Base-by-base conservation (phyloP, 495 filamentous ascomycete species). In the Penicillium paxilli region DNA sequence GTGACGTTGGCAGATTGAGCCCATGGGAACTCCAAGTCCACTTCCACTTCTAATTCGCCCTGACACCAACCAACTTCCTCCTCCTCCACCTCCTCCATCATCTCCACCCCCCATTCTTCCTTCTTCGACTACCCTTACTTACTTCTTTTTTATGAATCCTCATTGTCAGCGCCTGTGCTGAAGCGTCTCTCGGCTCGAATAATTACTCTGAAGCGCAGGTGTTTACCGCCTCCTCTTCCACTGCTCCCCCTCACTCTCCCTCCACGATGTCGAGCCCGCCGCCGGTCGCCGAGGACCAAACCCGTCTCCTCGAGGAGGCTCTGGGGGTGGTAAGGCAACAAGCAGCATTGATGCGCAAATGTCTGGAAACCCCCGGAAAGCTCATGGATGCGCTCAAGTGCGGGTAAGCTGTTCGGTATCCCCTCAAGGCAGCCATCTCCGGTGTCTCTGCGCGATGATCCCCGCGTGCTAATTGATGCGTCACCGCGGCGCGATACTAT, bases 311-410 rank as follows among this genome's bases (percentile, higher is more conserved):
- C 58, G 93, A 98, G 71, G 94, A 98, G 88, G 94, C 95, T 67
- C 79, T 98, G 78, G 82, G 87, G 47, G 91, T 96, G 44, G 94
- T 98, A 75, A 87, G 92, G 76, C 95, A 98, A 74, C 94, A 98
- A 83, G 91, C 92, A 21, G 78, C 83, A 48, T 80, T 96, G 69
- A 98, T 98, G 94, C 91, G 92, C 76, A 94, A 93, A 78, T 96
- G 91, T 67, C 82, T 98, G 45, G 95, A 98, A 68, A 94, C 92
- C 8, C 94, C 95, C 4, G 94, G 94, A 42, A 98, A 98, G 83
- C 85, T 98, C 55, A 98, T 98, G 94, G 94, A 98, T 80, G 94
- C 94, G 65, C 83, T 98, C 60, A 98, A 98, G 74, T 98, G 94
- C 91, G 94, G 93, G 94, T 98, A 63, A 69, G 73, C 62, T 69